These are phyloP conservation scores for Colletotrichum eremochloae DNA, from an alignment of 2,329 filamentous ascomycete genomes.

Conservation along the genomic window DNA sequence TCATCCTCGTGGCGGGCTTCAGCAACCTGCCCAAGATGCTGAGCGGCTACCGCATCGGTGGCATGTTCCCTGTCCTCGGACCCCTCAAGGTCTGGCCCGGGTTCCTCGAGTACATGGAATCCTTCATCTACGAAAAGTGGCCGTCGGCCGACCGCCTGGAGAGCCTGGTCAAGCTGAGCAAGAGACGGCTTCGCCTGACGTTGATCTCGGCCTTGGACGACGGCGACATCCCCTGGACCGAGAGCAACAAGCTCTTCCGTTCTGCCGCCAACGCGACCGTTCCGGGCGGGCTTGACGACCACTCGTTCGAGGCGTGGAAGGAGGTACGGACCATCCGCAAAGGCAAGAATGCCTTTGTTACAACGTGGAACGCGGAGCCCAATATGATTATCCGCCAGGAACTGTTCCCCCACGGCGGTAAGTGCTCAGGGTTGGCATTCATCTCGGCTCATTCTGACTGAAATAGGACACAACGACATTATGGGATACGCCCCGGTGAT, in stretches of 20 bases:
- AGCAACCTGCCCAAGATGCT: constrained; percentile 80
- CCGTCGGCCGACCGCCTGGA: constrained; percentile 76
- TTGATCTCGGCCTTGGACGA: constrained; percentile 88
- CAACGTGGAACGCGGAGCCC: constrained; percentile 59
- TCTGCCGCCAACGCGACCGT: constrained; percentile 68
- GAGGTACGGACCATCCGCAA: constrained; percentile 58
- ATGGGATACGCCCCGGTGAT: constrained; percentile 74
- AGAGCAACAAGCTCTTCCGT: constrained; percentile 74
- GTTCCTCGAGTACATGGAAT: constrained; percentile 71
- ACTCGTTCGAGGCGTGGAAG: constrained; percentile 60
- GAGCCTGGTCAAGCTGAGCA: constrained; percentile 66
- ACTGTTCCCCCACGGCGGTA: constrained; percentile 67
- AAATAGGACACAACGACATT: constrained; percentile 76
- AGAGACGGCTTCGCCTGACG: constrained; percentile 71
- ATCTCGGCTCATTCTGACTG: constrained; percentile 32
- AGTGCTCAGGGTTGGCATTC: constrained; percentile 45
- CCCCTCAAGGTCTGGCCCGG: constrained; percentile 78
- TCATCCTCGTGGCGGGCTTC: constrained; percentile 86
- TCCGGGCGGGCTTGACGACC: constrained; percentile 51
- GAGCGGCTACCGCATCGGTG: constrained; percentile 82
- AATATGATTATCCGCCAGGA: constrained; percentile 67
- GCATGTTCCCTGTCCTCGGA: constrained; percentile 82
- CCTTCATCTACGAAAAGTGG: constrained; percentile 85
- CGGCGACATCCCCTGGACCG: constrained; percentile 81
- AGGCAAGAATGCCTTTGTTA: constrained; percentile 63